Evolutionary conservation across 768 basidiomycete species (phyloP).

Genomic region (Calvatia gigantea): DNA sequence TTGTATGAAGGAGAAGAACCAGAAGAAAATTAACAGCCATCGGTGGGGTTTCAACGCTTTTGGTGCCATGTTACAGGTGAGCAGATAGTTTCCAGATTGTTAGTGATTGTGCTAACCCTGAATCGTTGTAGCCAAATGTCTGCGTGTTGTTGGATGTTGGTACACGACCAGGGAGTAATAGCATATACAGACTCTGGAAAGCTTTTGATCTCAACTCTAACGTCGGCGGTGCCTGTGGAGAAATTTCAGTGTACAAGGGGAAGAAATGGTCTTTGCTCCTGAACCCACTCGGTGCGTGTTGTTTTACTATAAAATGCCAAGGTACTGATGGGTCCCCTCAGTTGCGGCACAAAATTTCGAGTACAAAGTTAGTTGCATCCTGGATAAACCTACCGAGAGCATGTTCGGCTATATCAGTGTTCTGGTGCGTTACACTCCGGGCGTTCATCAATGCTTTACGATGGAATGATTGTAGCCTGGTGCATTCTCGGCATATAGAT

Average conservation of each 20-base stretch:
- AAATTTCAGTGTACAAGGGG: constrained; percentile 91
- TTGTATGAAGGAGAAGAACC: constrained; percentile 89
- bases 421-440: constrained; percentile 44
- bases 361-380: constrained; percentile 88
- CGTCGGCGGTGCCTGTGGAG: constrained; percentile 96
- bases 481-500: constrained; percentile 89
- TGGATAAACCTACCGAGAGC: constrained; percentile 86
- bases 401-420: constrained; percentile 98
- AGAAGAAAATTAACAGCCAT: constrained; percentile 96
- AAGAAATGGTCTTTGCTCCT: constrained; percentile 76
- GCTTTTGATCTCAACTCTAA: constrained; percentile 89
- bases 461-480: constrained; percentile 55
- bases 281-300: constrained; percentile 72
- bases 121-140: constrained; percentile 69
- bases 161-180: constrained; percentile 83
- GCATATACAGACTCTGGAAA: constrained; percentile 95
- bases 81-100: constrained; percentile 11
- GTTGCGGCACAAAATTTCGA: constrained; percentile 96
- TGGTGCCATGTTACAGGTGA: constrained; percentile 74
- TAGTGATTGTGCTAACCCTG: constrained; percentile 1
- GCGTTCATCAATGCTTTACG: background rate
- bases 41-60: constrained; percentile 98
- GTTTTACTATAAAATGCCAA: background rate
- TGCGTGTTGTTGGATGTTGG: constrained; percentile 94
- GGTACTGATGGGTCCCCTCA: constrained; percentile 20